Percentiles rank a stretch among this genome's conserved stretches.
Evolutionary conservation across 1,139 yeast genomes (phyloP).

Genomic region (Debaryomyces fabryi): DNA sequence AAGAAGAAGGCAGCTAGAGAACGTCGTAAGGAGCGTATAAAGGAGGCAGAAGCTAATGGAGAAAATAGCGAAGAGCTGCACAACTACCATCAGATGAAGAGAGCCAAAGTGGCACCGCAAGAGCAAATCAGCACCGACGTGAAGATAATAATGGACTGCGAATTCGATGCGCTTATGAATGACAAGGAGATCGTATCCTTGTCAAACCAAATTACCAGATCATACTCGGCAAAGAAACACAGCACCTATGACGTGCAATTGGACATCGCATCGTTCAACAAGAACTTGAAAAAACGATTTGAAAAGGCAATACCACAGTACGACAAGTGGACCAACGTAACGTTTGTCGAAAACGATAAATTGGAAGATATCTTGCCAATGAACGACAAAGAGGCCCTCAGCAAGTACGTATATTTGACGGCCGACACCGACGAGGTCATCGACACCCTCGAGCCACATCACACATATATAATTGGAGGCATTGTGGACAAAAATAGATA

Average conservation of each 20-base stretch:
- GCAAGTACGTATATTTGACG: slow-evolving; percentile 69
- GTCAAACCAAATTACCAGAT: slow-evolving; percentile 77
- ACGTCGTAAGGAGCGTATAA: slow-evolving; percentile 27
- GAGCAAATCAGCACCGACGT: slow-evolving; percentile 51
- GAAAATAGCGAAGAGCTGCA: slow-evolving; percentile 15
- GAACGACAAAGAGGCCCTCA: slow-evolving; percentile 34
- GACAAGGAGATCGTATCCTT: slow-evolving; percentile 77
- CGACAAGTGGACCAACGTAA: slow-evolving; percentile 64
- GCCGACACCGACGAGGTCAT: slow-evolving; percentile 81
- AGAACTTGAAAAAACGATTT: slow-evolving; percentile 66
- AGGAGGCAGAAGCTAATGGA: slow-evolving; percentile 12
- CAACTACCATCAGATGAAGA: slow-evolving; percentile 31
- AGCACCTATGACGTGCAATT: slow-evolving; percentile 64
- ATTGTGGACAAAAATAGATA: slow-evolving; percentile 95
- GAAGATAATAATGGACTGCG: slow-evolving; percentile 77
- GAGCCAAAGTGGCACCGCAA: slow-evolving; percentile 36
- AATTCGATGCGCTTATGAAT: slow-evolving; percentile 86
- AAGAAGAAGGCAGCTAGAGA: slow-evolving; percentile 51
- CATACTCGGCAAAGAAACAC: slow-evolving; percentile 76
- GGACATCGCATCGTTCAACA: slow-evolving; percentile 65
- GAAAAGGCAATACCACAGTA: slow-evolving; percentile 63
- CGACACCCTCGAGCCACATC: slow-evolving; percentile 63
- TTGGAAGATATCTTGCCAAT: slow-evolving; percentile 38
- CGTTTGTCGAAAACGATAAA: slow-evolving; percentile 50
- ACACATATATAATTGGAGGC: slow-evolving; percentile 89